Percentiles rank a stretch among this genome's conserved stretches.
phyloP scores from a whole-genome alignment of 768 basidiomycete genomes.

The Boletus patriciae region DNA sequence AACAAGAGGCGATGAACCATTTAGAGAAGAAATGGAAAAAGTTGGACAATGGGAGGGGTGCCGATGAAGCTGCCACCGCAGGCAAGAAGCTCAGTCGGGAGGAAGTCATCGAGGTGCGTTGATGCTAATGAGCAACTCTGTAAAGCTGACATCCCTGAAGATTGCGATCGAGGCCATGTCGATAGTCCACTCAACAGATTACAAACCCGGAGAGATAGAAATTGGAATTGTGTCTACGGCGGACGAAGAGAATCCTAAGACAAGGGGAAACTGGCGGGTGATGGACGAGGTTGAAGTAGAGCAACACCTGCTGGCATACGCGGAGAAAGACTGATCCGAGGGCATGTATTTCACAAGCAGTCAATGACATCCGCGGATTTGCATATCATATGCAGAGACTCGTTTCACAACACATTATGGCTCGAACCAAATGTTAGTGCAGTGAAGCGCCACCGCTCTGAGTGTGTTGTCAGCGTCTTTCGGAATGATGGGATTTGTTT shows the following conservation, averaged over 20 bases:
- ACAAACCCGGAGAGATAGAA: slow-evolving; percentile 94
- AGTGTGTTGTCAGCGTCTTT: background rate
- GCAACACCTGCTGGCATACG: slow-evolving; percentile 77
- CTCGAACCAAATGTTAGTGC: slow-evolving; percentile 22
- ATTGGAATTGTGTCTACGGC: slow-evolving; percentile 86
- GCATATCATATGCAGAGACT: background rate
- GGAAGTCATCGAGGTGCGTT: slow-evolving; percentile 86
- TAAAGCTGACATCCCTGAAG: slow-evolving; percentile 39
- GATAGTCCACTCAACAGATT: slow-evolving; percentile 92
- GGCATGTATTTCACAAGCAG: slow-evolving; percentile 1
- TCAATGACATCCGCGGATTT: background rate
- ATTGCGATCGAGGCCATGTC: slow-evolving; percentile 95
- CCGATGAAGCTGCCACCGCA: slow-evolving; percentile 74
- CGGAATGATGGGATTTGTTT: background rate
- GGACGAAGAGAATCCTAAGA: slow-evolving; percentile 71
- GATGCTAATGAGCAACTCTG: background rate
- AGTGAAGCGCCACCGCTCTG: slow-evolving; percentile 70
- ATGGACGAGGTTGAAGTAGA: slow-evolving; percentile 79
- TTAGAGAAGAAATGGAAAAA: slow-evolving; percentile 99
- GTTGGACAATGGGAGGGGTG: slow-evolving; percentile 72
- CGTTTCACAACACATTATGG: background rate
- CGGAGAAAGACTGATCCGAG: slow-evolving; percentile 75
- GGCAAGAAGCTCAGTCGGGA: slow-evolving; percentile 69
- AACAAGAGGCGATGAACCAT: slow-evolving; percentile 98
- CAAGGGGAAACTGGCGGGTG: slow-evolving; percentile 74